Evolutionary conservation across 2,329 filamentous ascomycete species (phyloP).

Genomic region (Ceratocystis papillata): DNA sequence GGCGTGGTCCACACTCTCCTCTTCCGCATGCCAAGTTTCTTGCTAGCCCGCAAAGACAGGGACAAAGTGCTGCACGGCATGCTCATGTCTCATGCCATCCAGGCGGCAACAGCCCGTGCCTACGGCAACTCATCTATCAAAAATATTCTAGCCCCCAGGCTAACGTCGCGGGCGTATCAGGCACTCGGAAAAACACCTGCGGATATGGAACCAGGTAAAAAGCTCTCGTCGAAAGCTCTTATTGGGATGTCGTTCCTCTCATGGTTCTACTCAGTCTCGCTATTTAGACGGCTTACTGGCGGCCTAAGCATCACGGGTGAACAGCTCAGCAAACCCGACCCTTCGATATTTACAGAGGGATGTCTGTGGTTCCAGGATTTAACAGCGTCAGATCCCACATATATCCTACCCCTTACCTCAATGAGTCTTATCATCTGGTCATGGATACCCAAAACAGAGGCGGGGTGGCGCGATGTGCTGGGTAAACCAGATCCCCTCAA

Average conservation of each 20-base stretch:
- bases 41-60: constrained; percentile 32
- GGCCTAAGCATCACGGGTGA: constrained; percentile 25
- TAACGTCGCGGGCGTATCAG: constrained; percentile 12
- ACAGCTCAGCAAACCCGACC: constrained; percentile 30
- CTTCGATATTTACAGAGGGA: constrained; percentile 40
- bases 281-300: constrained; percentile 27
- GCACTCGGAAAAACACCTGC: constrained; percentile 6
- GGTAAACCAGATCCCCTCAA: constrained; percentile 22
- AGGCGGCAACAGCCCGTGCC: constrained; percentile 25
- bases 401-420: constrained; percentile 35
- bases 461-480: constrained; percentile 22
- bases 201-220: constrained; percentile 27
- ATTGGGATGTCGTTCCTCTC: constrained; percentile 17
- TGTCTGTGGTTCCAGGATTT: constrained; percentile 48
- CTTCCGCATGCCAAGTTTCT: constrained; percentile 39
- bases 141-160: constrained; percentile 12
- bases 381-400: constrained; percentile 41
- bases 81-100: constrained; percentile 28
- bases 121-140: constrained; percentile 31
- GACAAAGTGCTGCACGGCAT: constrained; percentile 27
- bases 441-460: constrained; percentile 19
- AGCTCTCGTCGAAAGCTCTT: constrained; percentile 25
- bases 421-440: constrained; percentile 17
- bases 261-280: constrained; percentile 25
- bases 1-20: constrained; percentile 38